Percentiles rank a stretch among this genome's conserved stretches.
Evolutionary conservation across 495 filamentous ascomycete species (phyloP).

Genomic region (Choiromyces venosus): DNA sequence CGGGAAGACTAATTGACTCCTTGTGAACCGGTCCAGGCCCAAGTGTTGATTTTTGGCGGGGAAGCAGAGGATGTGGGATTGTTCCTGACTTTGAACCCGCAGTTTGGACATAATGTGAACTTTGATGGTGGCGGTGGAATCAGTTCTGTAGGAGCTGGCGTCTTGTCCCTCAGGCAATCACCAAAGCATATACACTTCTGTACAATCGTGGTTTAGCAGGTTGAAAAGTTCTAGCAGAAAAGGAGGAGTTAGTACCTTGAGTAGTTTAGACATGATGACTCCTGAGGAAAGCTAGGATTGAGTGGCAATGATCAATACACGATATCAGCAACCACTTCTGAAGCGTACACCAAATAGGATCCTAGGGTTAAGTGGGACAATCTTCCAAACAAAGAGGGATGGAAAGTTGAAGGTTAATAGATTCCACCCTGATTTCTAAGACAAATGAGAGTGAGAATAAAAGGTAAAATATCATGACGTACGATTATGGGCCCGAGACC

Average conservation of each 20-base stretch:
- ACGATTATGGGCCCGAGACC: not conserved
- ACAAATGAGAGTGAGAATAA: not conserved
- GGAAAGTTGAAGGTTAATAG: no score
- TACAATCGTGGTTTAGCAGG: not conserved
- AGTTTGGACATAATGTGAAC: slow-evolving; percentile 11
- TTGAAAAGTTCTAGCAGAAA: not conserved
- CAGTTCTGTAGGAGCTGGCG: not conserved
- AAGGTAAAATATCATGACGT: not conserved
- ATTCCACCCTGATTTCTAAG: not conserved
- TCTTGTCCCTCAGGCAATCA: not conserved
- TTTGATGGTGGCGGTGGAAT: not conserved
- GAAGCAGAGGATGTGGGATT: not conserved
- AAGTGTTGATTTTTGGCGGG: not conserved
- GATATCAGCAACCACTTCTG: no score
- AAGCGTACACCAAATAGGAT: no score
- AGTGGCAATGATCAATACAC: not conserved
- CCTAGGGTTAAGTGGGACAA: not conserved
- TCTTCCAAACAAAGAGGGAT: no score
- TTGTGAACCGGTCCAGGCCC: not conserved
- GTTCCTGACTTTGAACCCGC: slow-evolving; percentile 6
- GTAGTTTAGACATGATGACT: not conserved
- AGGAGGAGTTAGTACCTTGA: not conserved
- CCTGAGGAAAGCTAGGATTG: not conserved
- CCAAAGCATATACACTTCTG: not conserved
- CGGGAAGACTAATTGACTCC: slow-evolving; percentile 17